Percentiles rank a stretch among this genome's conserved stretches.
Evolutionary conservation across 805 yeast species (phyloP).

Genomic region (Candida pseudofarinosa): DNA sequence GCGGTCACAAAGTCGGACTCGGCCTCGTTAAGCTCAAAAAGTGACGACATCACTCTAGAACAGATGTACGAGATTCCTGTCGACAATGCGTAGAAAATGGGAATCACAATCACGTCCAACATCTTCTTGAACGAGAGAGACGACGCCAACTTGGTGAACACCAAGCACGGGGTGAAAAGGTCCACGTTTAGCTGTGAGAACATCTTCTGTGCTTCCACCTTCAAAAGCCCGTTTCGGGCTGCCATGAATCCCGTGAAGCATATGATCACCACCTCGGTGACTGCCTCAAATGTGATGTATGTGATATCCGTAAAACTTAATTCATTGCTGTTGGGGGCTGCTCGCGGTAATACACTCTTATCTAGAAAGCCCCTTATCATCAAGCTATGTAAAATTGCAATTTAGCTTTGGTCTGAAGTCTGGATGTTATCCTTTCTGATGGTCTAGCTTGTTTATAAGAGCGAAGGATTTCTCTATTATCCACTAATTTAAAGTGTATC

Average conservation of each 20-base stretch:
- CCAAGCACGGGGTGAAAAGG: slow-evolving; percentile 91
- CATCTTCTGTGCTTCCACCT: slow-evolving; percentile 69
- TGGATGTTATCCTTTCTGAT: too few species aligned
- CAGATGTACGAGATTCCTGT: slow-evolving; percentile 70
- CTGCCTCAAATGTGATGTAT: slow-evolving; percentile 85
- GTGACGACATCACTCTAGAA: slow-evolving; percentile 50
- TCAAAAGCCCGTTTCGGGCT: slow-evolving; percentile 67
- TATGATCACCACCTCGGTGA: slow-evolving; percentile 81
- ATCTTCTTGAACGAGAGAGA: slow-evolving; percentile 71
- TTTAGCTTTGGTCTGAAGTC: too few species aligned
- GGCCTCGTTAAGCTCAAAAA: slow-evolving; percentile 58
- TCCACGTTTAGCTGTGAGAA: slow-evolving; percentile 80
- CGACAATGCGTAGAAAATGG: slow-evolving; percentile 77
- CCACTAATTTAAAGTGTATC: too few species aligned
- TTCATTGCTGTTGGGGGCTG: not conserved
- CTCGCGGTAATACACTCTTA: not conserved
- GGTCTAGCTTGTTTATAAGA: too few species aligned
- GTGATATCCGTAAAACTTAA: slow-evolving; percentile 33
- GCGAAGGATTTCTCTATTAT: too few species aligned
- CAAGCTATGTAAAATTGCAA: not conserved
- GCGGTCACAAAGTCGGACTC: slow-evolving; percentile 93
- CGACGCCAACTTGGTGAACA: slow-evolving; percentile 73
- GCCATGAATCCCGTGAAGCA: slow-evolving; percentile 85
- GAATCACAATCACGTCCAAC: slow-evolving; percentile 77
- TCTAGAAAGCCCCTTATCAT: not conserved